A percentile compares a stretch with the other conserved stretches of the same genome.
These are phyloP conservation scores for Meyerozyma guilliermondii DNA, from an alignment of 1,139 yeast genomes.

Conservation along the genomic window DNA sequence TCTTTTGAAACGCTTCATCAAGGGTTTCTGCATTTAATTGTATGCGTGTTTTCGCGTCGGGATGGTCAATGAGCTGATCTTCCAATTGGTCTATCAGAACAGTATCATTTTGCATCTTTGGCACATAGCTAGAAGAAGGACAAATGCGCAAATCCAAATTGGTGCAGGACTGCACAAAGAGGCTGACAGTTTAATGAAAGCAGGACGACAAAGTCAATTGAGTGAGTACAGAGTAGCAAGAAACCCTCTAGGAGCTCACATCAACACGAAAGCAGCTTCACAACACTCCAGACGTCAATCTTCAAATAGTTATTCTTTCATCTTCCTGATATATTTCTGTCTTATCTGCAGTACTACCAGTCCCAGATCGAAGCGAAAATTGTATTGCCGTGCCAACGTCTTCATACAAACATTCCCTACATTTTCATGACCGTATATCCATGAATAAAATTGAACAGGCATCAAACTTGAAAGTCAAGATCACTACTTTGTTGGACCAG, in stretches of 20 bases:
- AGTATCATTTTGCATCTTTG: slow-evolving; percentile 29
- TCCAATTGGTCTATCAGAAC: slow-evolving; percentile 42
- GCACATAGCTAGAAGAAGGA: not conserved
- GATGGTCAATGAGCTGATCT: slow-evolving; percentile 45
- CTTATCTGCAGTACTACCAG: not conserved
- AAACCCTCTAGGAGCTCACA: too few relatives aligned
- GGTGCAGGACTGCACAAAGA: not conserved
- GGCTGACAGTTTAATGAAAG: too few relatives aligned
- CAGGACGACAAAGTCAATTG: too few relatives aligned
- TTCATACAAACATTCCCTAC: not conserved
- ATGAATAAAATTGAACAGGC: slow-evolving; percentile 33
- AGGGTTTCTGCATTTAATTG: slow-evolving; percentile 27
- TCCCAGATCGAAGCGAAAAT: not conserved
- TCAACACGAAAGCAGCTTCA: too few relatives aligned
- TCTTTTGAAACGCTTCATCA: slow-evolving; percentile 43
- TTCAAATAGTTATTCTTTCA: not conserved
- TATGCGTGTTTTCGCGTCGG: slow-evolving; percentile 33
- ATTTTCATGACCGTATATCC: slow-evolving; percentile 3
- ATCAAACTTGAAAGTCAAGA: slow-evolving; percentile 45
- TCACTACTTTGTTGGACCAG: slow-evolving; percentile 56
- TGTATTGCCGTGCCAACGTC: not conserved
- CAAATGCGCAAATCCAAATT: not conserved
- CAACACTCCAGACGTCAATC: too few relatives aligned
- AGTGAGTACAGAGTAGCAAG: too few relatives aligned
- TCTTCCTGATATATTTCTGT: too few relatives aligned